Evolutionary conservation across 176 grass and related monocot genomes (phyloP).

Genomic region (Ensete glaucum): DNA sequence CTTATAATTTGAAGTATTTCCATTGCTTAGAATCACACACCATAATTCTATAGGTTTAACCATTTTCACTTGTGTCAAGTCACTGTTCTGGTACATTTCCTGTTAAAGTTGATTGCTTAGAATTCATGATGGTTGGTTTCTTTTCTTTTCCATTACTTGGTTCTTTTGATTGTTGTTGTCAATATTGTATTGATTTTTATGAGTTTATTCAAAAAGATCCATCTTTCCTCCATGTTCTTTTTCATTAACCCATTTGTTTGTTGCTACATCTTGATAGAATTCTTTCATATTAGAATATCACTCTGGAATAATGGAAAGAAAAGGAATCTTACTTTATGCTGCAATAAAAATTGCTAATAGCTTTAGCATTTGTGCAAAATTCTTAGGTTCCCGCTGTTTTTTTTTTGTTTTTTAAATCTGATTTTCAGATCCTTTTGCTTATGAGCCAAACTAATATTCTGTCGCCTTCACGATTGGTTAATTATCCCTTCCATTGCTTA

Average conservation of each 20-base stretch:
- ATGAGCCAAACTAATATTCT: background rate
- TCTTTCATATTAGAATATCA: background rate
- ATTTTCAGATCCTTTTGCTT: constrained; percentile 1
- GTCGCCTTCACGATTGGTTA: background rate
- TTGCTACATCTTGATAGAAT: background rate
- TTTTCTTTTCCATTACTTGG: background rate
- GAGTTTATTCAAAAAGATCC: too few species aligned
- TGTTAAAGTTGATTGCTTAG: background rate
- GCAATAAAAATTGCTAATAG: constrained; percentile 1
- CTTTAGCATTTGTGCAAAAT: background rate
- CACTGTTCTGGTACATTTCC: background rate
- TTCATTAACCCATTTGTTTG: background rate
- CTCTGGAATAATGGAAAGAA: too few species aligned
- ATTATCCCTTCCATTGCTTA: background rate
- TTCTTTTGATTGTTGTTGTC: background rate
- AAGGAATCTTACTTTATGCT: background rate
- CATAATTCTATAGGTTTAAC: background rate
- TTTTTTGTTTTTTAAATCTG: background rate
- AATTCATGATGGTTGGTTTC: background rate
- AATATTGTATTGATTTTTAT: too few species aligned
- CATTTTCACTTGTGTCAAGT: background rate
- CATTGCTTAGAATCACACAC: background rate
- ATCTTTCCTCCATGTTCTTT: background rate
- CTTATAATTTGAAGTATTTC: too few species aligned
- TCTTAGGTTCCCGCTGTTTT: background rate